Percentiles rank a stretch among this genome's conserved stretches.
These are phyloP conservation scores for Alternaria arborescens DNA, from an alignment of 2,329 filamentous ascomycete species.

Conservation along the genomic window DNA sequence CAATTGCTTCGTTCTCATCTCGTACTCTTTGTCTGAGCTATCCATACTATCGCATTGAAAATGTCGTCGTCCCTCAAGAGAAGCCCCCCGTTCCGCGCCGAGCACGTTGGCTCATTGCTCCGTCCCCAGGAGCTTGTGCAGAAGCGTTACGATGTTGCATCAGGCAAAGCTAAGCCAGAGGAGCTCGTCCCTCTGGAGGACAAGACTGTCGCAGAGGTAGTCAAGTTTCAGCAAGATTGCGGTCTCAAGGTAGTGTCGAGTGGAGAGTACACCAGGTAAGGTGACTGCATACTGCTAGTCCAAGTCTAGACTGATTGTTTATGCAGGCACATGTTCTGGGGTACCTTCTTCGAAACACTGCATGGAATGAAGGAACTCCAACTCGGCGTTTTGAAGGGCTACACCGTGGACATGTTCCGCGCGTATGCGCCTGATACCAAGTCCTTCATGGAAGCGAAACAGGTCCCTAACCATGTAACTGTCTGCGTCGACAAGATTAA, in stretches of 20 bases:
- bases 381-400: conserved; percentile 54
- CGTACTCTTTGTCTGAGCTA: conserved; percentile 7
- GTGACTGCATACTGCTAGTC: neutral
- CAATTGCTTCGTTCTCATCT: conserved; percentile 11
- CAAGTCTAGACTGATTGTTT: conserved; percentile 18
- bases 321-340: conserved; percentile 63
- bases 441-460: conserved; percentile 67
- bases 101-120: conserved; percentile 76
- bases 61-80: conserved; percentile 43
- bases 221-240: conserved; percentile 69
- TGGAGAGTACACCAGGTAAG: conserved; percentile 67
- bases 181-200: conserved; percentile 68
- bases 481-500: conserved; percentile 67
- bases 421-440: conserved; percentile 69
- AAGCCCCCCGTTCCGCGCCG: conserved; percentile 71
- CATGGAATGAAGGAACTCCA: conserved; percentile 64
- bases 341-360: conserved; percentile 63
- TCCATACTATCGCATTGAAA: conserved; percentile 39
- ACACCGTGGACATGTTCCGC: conserved; percentile 63
- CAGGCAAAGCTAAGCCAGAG: conserved; percentile 58
- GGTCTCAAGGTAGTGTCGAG: conserved; percentile 71
- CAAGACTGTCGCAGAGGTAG: conserved; percentile 70
- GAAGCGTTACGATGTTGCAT: conserved; percentile 61
- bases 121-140: conserved; percentile 70
- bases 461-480: conserved; percentile 62